Evolutionary conservation across 1,139 yeast genomes (phyloP).

Genomic region (Candida sojae): DNA sequence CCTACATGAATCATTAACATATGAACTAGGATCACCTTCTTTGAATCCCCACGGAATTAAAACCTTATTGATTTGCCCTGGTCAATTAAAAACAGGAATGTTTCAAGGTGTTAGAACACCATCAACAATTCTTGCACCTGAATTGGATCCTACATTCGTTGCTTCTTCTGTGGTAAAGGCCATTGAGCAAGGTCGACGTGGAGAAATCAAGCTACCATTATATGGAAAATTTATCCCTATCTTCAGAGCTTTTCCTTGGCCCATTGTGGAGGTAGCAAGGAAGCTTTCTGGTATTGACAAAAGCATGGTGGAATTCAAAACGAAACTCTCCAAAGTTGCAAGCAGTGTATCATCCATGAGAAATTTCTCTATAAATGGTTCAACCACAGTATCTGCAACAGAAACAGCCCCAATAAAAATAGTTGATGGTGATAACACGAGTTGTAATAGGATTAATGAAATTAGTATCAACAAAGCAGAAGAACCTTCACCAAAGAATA

Average conservation of each 20-base stretch:
- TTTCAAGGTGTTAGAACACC: constrained; percentile 75
- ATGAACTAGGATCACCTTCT: constrained; percentile 63
- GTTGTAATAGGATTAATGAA: not conserved
- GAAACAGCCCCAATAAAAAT: not conserved
- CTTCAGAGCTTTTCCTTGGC: constrained; percentile 75
- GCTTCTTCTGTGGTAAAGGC: constrained; percentile 62
- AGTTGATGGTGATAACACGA: not conserved
- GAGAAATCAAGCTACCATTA: constrained; percentile 71
- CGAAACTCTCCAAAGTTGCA: constrained; percentile 16
- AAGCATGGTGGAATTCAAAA: constrained; percentile 46
- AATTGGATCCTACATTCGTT: constrained; percentile 64
- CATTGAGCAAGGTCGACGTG: constrained; percentile 60
- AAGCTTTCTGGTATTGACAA: constrained; percentile 63
- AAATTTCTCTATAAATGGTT: constrained; percentile 8
- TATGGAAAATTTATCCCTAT: constrained; percentile 76
- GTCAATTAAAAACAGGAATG: constrained; percentile 76
- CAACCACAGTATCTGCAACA: constrained; percentile 4
- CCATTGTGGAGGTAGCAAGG: constrained; percentile 56
- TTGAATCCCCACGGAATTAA: constrained; percentile 55
- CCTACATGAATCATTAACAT: constrained; percentile 77
- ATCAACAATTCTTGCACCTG: constrained; percentile 74
- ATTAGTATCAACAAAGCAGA: too few species aligned
- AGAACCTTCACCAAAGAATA: too few species aligned
- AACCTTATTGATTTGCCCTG: constrained; percentile 81
- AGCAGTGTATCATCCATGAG: constrained; percentile 21